phyloP scores from a whole-genome alignment of 2,329 filamentous ascomycete species.

The Mycocentrospora acerina region DNA sequence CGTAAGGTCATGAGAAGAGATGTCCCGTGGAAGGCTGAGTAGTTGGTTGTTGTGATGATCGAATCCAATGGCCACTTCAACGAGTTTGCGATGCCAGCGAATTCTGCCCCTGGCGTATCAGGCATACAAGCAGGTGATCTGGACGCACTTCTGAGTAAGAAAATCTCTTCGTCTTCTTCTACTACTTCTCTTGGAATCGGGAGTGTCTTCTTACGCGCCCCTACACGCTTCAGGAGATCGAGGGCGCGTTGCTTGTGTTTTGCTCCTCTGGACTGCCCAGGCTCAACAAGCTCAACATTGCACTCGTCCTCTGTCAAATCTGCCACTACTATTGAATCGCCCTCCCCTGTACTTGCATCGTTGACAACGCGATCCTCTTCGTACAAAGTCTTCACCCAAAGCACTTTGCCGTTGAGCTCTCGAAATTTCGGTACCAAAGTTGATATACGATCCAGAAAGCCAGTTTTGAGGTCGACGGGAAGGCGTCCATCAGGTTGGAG shows the following conservation, averaged over 20 bases:
- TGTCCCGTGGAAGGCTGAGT: conserved; percentile 82
- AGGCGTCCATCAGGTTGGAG: conserved; percentile 68
- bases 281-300: conserved; percentile 31
- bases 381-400: conserved; percentile 83
- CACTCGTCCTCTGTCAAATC: conserved; percentile 39
- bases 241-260: conserved; percentile 40
- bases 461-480: conserved; percentile 62
- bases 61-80: conserved; percentile 57
- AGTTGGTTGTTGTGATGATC: conserved; percentile 70
- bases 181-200: conserved; percentile 28
- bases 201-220: conserved; percentile 29
- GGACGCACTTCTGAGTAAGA: conserved; percentile 42
- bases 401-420: conserved; percentile 64
- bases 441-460: conserved; percentile 68
- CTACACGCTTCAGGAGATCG: conserved; percentile 41
- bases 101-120: conserved; percentile 51
- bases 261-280: conserved; percentile 30
- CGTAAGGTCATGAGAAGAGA: conserved; percentile 74
- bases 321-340: conserved; percentile 47
- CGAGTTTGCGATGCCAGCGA: conserved; percentile 51
- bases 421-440: conserved; percentile 73
- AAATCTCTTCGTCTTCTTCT: conserved; percentile 50
- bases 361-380: conserved; percentile 61
- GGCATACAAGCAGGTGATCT: conserved; percentile 46
- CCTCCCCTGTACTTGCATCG: conserved; percentile 50